A percentile compares a stretch with the other conserved stretches of the same genome.
These are phyloP conservation scores for Microascus cirrosus DNA, from an alignment of 2,329 filamentous ascomycete genomes.

Conservation along the genomic window DNA sequence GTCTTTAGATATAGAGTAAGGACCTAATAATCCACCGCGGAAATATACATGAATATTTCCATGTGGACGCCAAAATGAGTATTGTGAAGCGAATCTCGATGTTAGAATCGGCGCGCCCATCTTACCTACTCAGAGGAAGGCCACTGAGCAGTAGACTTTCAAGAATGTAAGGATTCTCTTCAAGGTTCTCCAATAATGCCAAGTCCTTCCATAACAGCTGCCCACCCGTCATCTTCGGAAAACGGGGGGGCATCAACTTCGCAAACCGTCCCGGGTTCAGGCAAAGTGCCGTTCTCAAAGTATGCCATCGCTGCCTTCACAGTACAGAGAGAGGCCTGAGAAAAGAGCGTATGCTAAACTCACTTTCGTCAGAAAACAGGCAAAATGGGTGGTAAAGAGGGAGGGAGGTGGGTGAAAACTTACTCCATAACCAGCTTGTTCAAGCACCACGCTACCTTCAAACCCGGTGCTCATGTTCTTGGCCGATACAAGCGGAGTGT, in stretches of 20 bases:
- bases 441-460: conserved; percentile 22
- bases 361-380: not conserved
- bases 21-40: no score
- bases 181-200: not conserved
- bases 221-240: conserved; percentile 1
- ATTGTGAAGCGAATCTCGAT: no score
- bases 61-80: no score
- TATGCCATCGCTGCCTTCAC: conserved; percentile 15
- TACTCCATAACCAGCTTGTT: conserved; percentile 23
- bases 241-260: conserved; percentile 10
- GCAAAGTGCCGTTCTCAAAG: conserved; percentile 21
- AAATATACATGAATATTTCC: no score
- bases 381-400: not conserved
- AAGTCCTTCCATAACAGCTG: not conserved
- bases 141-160: no score
- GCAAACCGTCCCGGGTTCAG: conserved; percentile 19
- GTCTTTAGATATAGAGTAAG: no score
- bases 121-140: no score
- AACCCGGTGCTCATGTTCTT: conserved; percentile 22
- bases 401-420: conserved; percentile 8
- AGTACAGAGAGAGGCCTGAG: conserved; percentile 19
- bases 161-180: no score
- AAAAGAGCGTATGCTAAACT: conserved; percentile 12
- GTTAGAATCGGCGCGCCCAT: no score
- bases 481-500: conserved; percentile 34